These are phyloP conservation scores for Hypsizygus ulmarius DNA, from an alignment of 1,284 basidiomycete species.

Conservation along the genomic window DNA sequence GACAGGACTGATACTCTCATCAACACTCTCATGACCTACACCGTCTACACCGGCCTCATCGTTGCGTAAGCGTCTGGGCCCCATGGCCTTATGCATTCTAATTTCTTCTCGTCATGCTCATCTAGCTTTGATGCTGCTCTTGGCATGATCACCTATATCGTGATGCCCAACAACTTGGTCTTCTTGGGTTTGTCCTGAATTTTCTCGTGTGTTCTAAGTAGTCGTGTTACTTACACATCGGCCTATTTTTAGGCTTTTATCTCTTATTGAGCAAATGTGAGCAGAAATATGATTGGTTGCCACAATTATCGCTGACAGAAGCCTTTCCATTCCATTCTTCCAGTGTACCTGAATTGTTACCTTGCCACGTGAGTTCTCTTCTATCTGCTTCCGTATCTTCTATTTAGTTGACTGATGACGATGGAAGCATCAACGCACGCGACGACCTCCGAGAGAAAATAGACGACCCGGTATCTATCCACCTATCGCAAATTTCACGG, in stretches of 20 bases:
- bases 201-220: not conserved
- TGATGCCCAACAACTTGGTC: slow-evolving; percentile 49
- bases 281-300: slow-evolving; percentile 15
- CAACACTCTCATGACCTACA: slow-evolving; percentile 41
- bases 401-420: not conserved
- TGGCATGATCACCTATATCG: slow-evolving; percentile 42
- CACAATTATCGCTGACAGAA: not conserved
- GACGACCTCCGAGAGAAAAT: slow-evolving; percentile 34
- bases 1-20: slow-evolving; percentile 45
- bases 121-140: slow-evolving; percentile 34
- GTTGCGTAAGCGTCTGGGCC: slow-evolving; percentile 43
- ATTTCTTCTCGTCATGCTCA: not conserved
- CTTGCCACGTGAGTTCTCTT: slow-evolving; percentile 27
- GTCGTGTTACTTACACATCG: not conserved
- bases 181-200: slow-evolving; percentile 37
- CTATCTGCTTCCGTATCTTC: not conserved
- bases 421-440: slow-evolving; percentile 41
- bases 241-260: slow-evolving; percentile 38
- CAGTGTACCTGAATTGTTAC: slow-evolving; percentile 33
- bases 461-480: slow-evolving; percentile 39
- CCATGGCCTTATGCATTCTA: not conserved
- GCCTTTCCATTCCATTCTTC: not conserved
- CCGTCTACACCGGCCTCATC: slow-evolving; percentile 47
- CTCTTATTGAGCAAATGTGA: slow-evolving; percentile 50
- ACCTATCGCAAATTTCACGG: slow-evolving; percentile 34